Conservation (phyloP, 805 yeast genomes). For the Isabelozyma heimii region DNA sequence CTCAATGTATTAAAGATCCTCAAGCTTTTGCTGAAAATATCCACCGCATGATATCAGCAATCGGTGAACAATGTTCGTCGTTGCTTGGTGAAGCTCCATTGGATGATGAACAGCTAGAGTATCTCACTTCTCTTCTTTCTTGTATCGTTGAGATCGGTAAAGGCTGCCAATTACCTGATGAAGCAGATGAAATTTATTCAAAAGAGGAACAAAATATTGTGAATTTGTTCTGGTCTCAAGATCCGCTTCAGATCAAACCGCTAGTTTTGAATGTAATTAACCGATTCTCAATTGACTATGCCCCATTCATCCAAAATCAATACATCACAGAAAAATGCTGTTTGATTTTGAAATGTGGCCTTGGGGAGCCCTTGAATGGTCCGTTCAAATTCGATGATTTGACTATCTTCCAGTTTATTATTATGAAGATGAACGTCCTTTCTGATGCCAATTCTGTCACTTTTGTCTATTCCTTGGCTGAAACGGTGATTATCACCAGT, state of each 20-base stretch:
- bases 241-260: slow-evolving; percentile 44
- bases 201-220: slow-evolving; percentile 28
- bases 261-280: slow-evolving; percentile 40
- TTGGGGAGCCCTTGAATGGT: slow-evolving; percentile 60
- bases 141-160: slow-evolving; percentile 72
- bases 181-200: slow-evolving; percentile 41
- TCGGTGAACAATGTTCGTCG: slow-evolving; percentile 8
- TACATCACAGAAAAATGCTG: slow-evolving; percentile 63
- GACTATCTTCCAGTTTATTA: slow-evolving; percentile 39
- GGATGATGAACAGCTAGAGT: slow-evolving; percentile 36
- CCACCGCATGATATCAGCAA: slow-evolving; percentile 7
- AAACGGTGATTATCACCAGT: slow-evolving; percentile 41
- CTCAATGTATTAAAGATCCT: slow-evolving; percentile 54
- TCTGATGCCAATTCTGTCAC: slow-evolving; percentile 37
- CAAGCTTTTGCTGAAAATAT: slow-evolving; percentile 13
- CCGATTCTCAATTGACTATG: slow-evolving; percentile 39
- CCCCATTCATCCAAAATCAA: slow-evolving; percentile 37
- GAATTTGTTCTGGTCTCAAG: slow-evolving; percentile 46
- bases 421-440: slow-evolving; percentile 21
- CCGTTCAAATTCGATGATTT: slow-evolving; percentile 57
- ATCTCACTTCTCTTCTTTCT: slow-evolving; percentile 53
- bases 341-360: slow-evolving; percentile 58
- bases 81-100: slow-evolving; percentile 2
- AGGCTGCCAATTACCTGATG: slow-evolving; percentile 61
- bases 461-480: slow-evolving; percentile 43